These are phyloP conservation scores for Penicillium chermesinum DNA, from an alignment of 495 filamentous ascomycete genomes.

Conservation along the genomic window DNA sequence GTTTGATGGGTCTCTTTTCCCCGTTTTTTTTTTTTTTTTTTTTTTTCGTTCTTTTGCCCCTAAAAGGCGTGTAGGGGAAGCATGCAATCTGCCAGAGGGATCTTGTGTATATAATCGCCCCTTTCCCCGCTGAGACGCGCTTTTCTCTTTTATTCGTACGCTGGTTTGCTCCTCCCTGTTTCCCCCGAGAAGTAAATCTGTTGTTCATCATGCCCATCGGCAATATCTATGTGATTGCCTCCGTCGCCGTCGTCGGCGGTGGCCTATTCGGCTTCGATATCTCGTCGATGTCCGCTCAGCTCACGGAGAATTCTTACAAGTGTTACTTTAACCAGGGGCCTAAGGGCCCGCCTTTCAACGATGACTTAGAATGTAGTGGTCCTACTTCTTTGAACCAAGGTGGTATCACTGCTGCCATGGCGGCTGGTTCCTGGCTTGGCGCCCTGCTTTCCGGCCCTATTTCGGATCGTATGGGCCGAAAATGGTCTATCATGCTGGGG, in stretches of 20 bases:
- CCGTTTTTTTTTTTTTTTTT: too few relatives aligned
- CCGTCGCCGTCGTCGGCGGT: constrained; percentile 72
- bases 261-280: constrained; percentile 82
- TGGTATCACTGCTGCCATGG: constrained; percentile 66
- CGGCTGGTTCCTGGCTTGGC: constrained; percentile 69
- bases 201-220: constrained; percentile 6
- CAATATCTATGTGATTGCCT: constrained; percentile 70
- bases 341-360: constrained; percentile 18
- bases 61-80: background rate
- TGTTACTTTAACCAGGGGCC: constrained; percentile 58
- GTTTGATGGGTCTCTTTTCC: background rate
- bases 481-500: constrained; percentile 59
- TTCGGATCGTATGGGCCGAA: constrained; percentile 64
- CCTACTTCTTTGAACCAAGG: constrained; percentile 47
- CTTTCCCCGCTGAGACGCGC: background rate
- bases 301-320: constrained; percentile 51
- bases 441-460: constrained; percentile 62
- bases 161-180: background rate
- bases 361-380: constrained; percentile 35
- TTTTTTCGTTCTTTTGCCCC: background rate
- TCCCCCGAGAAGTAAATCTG: background rate
- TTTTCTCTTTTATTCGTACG: background rate
- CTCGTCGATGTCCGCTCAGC: constrained; percentile 75
- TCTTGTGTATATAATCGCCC: background rate
- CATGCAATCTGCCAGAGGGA: background rate